Conservation (phyloP, 1,139 yeast species). For the Blastobotrys niveus region DNA sequence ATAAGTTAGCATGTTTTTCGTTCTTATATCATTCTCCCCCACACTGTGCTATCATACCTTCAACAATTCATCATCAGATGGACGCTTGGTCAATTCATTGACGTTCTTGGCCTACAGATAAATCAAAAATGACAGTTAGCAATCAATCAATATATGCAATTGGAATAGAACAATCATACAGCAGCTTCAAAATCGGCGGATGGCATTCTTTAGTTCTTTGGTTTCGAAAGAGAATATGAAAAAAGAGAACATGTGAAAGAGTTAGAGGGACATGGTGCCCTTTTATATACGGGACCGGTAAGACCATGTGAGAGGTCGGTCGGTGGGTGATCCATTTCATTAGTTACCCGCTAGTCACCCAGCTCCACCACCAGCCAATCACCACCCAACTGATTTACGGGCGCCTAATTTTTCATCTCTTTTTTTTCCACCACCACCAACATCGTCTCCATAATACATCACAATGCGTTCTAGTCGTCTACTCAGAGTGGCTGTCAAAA, state of each 20-base stretch:
- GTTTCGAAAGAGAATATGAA: conserved; percentile 4
- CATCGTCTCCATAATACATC: too few relatives aligned
- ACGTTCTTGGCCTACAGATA: conserved; percentile 70
- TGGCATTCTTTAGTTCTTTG: conserved; percentile 27
- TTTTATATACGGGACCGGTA: too few relatives aligned
- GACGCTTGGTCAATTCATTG: conserved; percentile 67
- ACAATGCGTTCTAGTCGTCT: conserved; percentile 39
- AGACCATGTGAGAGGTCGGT: too few relatives aligned
- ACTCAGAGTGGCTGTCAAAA: conserved; percentile 38
- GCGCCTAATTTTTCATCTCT: conserved; percentile 3
- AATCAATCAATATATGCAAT: too few relatives aligned
- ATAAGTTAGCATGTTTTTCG: conserved; percentile 33
- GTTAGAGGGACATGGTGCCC: too few relatives aligned
- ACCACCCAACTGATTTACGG: conserved; percentile 9
- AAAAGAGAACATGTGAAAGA: too few relatives aligned
- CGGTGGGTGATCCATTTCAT: too few relatives aligned
- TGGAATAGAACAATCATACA: conserved; percentile 18
- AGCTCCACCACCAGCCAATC: background rate
- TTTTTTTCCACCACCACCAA: too few relatives aligned
- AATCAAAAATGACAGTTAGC: too few relatives aligned
- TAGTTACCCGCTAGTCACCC: too few relatives aligned
- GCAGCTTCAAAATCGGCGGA: conserved; percentile 29
- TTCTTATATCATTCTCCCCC: conserved; percentile 20
- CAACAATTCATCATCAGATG: conserved; percentile 80
- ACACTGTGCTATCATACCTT: conserved; percentile 27